Evolutionary conservation across 2,329 filamentous ascomycete species (phyloP), one percentile per base, ranked within the genome.

Genomic region (Paramyrothecium roridum): DNA sequence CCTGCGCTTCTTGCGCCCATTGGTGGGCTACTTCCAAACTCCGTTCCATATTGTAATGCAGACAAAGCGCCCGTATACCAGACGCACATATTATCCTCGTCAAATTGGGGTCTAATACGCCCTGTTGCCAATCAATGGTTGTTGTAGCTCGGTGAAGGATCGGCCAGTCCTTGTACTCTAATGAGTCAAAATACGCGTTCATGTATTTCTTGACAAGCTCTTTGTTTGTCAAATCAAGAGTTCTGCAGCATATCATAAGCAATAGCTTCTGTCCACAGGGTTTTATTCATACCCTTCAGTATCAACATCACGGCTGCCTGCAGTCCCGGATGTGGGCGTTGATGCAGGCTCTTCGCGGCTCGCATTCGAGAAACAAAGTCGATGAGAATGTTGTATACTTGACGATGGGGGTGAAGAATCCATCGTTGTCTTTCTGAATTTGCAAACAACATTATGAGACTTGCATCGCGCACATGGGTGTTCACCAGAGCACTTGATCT

Each of bases 401-500:
- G 43, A 60, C 40, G 1, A 43, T 17, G 16, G 11, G 10, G 20
- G 0, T 52, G 23, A 16, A 43, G n/a, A 6, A 16, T 13, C 46
- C 8, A 19, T 23, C 16, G 6, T 6, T 8, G 19, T 7, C 46
- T 37, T 43, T 1, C 47, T 48, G 13, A 62, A 62, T 0, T 52
- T 1, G 33, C 63, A 66, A 3, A 50, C 52, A 2, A 57, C 54
- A 0, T 53, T 52, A 1, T 57, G 57, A 7, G 60, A 62, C n/a
- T 55, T 57, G 55, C 71, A 73, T 54, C 69, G 60, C 22, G 30
- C 43, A 20, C 71, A 73, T 8, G 71, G 70, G 11, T 59, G 51
- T 1, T 48, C 60, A 1, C 72, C 72, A 0, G 66, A 70, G 53
- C 73, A 75, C 34, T 69, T 73, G 0, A 67, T 63, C 53, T 75